These are phyloP conservation scores for Aspergillus sp. DNA, from an alignment of 2,329 filamentous ascomycete species.

Conservation along the genomic window DNA sequence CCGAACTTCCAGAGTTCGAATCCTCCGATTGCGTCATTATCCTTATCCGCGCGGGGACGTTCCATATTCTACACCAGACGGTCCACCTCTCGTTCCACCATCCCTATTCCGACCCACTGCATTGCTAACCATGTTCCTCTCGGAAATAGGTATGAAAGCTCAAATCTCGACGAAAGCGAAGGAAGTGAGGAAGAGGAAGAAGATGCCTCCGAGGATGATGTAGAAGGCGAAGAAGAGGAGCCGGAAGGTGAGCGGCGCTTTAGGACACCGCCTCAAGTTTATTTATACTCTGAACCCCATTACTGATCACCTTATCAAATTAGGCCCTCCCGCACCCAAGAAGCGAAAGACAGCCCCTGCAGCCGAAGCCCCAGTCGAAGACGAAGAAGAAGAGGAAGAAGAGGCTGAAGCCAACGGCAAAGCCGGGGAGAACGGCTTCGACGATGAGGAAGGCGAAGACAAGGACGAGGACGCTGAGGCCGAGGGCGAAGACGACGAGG, in stretches of 20 bases:
- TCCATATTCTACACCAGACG: neutral
- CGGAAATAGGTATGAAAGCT: constrained; percentile 40
- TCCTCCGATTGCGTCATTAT: constrained; percentile 10
- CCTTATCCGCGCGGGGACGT: neutral
- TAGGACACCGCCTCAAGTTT: neutral
- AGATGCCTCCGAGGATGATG: constrained; percentile 32
- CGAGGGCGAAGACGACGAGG: constrained; percentile 30
- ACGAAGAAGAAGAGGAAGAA: constrained; percentile 16
- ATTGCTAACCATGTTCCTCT: neutral
- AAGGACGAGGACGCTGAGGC: constrained; percentile 24
- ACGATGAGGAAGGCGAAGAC: constrained; percentile 20
- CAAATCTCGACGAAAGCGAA: constrained; percentile 29
- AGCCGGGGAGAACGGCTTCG: constrained; percentile 23
- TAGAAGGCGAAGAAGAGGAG: constrained; percentile 34
- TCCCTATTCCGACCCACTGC: neutral
- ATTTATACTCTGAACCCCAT: neutral
- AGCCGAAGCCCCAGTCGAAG: constrained; percentile 22
- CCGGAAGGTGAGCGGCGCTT: constrained; percentile 11
- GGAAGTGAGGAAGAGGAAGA: constrained; percentile 32
- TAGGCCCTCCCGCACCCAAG: constrained; percentile 35
- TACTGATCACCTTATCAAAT: constrained; percentile 4
- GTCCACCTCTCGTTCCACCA: neutral
- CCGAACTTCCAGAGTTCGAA: neutral
- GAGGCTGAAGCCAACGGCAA: constrained; percentile 26
- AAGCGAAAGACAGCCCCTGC: constrained; percentile 37